Base-by-base conservation (phyloP, 2,329 filamentous ascomycete genomes). In the Biscogniauxia sp. region DNA sequence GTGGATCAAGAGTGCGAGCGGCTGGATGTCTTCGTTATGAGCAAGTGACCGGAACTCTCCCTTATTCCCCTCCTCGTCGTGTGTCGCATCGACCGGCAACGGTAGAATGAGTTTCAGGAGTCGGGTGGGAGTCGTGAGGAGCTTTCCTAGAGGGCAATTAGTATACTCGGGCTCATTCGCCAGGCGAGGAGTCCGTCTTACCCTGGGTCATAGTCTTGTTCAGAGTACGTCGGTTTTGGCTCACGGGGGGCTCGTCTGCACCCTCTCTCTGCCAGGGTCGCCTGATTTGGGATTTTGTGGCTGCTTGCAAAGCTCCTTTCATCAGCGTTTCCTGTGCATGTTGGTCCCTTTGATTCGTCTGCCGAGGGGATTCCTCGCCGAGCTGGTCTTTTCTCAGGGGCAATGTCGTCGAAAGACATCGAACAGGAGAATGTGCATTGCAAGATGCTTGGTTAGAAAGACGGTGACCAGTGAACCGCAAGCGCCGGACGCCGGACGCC, bases 1-100 rank as follows among this genome's bases (percentile, higher is more conserved):
- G 68, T 97, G 93, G 0, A 97, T 84, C 1, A 97, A 85, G 0
- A 97, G 83, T 0, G 93, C 93, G 13, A 97, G 80, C 0, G 93
- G 92, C 68, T 96, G 91, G n/a, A 94, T 86, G 54, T 88, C 83
- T 74, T 90, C 88, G 59, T 86, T 81, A 63, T 88, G 84, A 1
- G 77, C 76, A 1, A 73, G 61, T 0, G 72, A 65, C 7, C 71
- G 68, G 62, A 72, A 74, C 45, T 73, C 71, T 20, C 70, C 72
- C 55, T 66, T 70, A 54, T 74, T 74, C n/a, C 72, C 72, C 64
- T 85, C 83, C 28, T 80, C 79, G 59, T 88, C 86, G 53, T 80
- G 76, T 0, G 84, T 88, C 0, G 85, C 86, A 23, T 74, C 69
- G 55, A 73, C 70, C 17, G 73, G 74, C n/a, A 92, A 78, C 1